Percentiles rank a stretch among this genome's conserved stretches.
phyloP scores from a whole-genome alignment of 2,329 filamentous ascomycete species.

The Nothophoma quercina region DNA sequence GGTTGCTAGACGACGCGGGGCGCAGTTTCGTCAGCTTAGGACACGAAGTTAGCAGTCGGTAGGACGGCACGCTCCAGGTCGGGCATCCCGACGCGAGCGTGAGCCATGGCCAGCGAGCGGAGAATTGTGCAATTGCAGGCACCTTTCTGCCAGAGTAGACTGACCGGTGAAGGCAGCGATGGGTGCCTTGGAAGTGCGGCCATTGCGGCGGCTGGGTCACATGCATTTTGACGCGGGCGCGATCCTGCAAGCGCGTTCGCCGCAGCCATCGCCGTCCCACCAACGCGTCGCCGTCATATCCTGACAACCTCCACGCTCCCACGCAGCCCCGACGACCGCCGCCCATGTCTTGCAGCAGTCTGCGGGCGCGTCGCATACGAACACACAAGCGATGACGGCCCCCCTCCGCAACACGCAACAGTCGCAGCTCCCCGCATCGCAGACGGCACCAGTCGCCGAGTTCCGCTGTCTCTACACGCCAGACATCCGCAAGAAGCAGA shows the following conservation, averaged over 20 bases:
- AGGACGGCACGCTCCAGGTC: constrained; percentile 12
- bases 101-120: constrained; percentile 4
- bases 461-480: constrained; percentile 87
- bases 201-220: neutral
- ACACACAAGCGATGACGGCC: constrained; percentile 34
- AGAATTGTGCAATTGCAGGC: neutral
- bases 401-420: constrained; percentile 33
- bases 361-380: neutral
- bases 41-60: constrained; percentile 8
- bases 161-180: neutral
- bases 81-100: constrained; percentile 2
- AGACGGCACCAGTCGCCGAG: constrained; percentile 78
- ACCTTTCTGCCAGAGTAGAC: neutral
- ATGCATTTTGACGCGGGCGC: constrained; percentile 8
- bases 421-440: constrained; percentile 56
- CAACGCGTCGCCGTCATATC: neutral
- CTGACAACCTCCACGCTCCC: neutral
- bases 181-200: neutral
- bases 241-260: neutral
- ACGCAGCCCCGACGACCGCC: constrained; percentile 1
- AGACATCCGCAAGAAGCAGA: constrained; percentile 85
- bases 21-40: constrained; percentile 11
- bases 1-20: constrained; percentile 15
- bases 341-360: constrained; percentile 2
- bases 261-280: neutral